Conservation (phyloP, 768 basidiomycete genomes). For the Porphyrellus cyaneotinctus region DNA sequence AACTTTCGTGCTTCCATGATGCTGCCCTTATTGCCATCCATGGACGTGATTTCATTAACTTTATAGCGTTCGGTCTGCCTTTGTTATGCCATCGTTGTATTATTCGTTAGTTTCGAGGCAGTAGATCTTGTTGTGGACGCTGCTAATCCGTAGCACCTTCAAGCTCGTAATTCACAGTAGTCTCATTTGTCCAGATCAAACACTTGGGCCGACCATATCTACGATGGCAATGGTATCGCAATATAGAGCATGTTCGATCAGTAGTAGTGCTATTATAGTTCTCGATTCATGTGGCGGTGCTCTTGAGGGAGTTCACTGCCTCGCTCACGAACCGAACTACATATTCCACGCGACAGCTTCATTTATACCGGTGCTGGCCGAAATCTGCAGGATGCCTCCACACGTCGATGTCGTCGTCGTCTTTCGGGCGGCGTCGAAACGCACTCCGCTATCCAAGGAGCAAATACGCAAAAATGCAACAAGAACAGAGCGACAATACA, state of each 20-base stretch:
- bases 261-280: too few species aligned
- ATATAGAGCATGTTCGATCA: too few species aligned
- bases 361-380: background rate
- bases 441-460: conserved; percentile 48
- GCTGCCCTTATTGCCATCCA: conserved; percentile 1
- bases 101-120: background rate
- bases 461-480: conserved; percentile 57
- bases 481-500: conserved; percentile 69
- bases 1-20: conserved; percentile 1
- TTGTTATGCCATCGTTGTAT: conserved; percentile 6
- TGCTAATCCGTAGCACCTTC: too few species aligned
- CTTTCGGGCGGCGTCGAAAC: conserved; percentile 50
- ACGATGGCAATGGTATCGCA: too few species aligned
- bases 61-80: conserved; percentile 10
- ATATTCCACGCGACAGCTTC: background rate
- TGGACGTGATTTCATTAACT: conserved; percentile 12
- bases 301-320: background rate
- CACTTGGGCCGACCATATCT: too few species aligned
- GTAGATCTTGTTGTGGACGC: background rate
- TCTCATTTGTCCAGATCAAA: too few species aligned
- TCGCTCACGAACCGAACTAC: background rate
- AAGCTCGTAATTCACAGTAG: too few species aligned
- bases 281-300: background rate
- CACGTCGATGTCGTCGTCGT: conserved; percentile 72
- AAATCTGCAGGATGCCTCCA: conserved; percentile 37